phyloP scores from a whole-genome alignment of 305 asterid genomes.

The Fraxinus latifolia region DNA sequence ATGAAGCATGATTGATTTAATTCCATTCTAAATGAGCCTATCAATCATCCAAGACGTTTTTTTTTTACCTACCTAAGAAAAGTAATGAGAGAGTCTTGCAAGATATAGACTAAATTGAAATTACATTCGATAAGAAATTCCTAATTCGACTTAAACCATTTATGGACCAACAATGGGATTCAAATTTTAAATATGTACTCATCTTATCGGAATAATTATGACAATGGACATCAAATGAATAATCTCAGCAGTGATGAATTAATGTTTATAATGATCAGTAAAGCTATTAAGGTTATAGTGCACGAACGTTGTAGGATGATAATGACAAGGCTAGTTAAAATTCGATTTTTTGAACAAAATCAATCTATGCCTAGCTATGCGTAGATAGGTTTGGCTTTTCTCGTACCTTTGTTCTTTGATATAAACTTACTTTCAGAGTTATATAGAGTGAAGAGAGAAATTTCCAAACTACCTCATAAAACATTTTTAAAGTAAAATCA shows the following conservation, averaged over 20 bases:
- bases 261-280: not conserved
- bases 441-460: too few relatives aligned
- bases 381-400: not conserved
- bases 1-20: too few relatives aligned
- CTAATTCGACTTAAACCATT: not conserved
- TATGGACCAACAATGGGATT: not conserved
- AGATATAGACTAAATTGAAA: not conserved
- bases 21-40: not conserved
- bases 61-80: not conserved
- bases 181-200: not conserved
- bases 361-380: not conserved
- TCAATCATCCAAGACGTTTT: not conserved
- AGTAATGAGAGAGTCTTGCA: not conserved
- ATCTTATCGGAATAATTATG: not conserved
- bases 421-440: not conserved
- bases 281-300: not conserved
- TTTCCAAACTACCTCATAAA: too few relatives aligned
- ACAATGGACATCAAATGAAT: not conserved
- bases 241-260: not conserved
- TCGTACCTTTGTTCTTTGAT: too few relatives aligned
- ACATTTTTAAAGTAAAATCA: too few relatives aligned
- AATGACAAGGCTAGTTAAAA: not conserved
- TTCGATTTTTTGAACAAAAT: not conserved
- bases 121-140: not conserved
- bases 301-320: not conserved